A percentile compares a stretch with the other conserved stretches of the same genome.
These are phyloP conservation scores for Caloboletus inedulis DNA, from an alignment of 1,284 basidiomycete species.

Conservation along the genomic window DNA sequence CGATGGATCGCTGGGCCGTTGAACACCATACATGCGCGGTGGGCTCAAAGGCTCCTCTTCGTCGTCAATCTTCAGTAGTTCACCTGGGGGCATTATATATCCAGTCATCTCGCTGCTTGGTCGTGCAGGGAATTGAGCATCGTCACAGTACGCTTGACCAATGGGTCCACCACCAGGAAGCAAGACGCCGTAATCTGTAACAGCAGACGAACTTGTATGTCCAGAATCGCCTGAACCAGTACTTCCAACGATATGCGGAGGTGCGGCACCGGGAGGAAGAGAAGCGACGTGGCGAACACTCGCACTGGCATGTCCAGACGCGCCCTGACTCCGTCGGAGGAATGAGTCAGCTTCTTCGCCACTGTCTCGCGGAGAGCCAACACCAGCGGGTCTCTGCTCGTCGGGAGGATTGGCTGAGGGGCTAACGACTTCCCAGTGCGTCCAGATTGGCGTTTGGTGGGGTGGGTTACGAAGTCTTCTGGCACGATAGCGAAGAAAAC, in stretches of 20 bases:
- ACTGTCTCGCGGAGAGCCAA: conserved; percentile 61
- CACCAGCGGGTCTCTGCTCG: conserved; percentile 46
- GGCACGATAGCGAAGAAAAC: conserved; percentile 49
- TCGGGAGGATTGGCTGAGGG: conserved; percentile 20
- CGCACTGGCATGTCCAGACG: conserved; percentile 15
- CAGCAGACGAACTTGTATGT: conserved; percentile 24
- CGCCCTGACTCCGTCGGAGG: conserved; percentile 40
- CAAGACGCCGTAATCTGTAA: conserved; percentile 32
- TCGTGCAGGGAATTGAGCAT: conserved; percentile 21
- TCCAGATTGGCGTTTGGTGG: conserved; percentile 47
- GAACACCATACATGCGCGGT: conserved; percentile 29
- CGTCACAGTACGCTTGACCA: conserved; percentile 32
- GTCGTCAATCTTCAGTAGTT: conserved; percentile 31
- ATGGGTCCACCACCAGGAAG: conserved; percentile 33
- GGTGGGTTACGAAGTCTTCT: conserved; percentile 35
- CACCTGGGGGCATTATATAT: conserved; percentile 29
- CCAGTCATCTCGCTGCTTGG: conserved; percentile 30
- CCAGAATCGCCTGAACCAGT: conserved; percentile 28
- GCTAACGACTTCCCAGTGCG: conserved; percentile 50
- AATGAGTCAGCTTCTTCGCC: conserved; percentile 67
- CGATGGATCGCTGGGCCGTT: conserved; percentile 21
- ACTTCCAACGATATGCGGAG: conserved; percentile 30
- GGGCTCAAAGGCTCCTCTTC: conserved; percentile 25
- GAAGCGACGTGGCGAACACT: conserved; percentile 28
- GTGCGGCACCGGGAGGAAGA: conserved; percentile 32